Base-by-base conservation (phyloP, 257 asterid genomes). In the Ilex aquifolium region DNA sequence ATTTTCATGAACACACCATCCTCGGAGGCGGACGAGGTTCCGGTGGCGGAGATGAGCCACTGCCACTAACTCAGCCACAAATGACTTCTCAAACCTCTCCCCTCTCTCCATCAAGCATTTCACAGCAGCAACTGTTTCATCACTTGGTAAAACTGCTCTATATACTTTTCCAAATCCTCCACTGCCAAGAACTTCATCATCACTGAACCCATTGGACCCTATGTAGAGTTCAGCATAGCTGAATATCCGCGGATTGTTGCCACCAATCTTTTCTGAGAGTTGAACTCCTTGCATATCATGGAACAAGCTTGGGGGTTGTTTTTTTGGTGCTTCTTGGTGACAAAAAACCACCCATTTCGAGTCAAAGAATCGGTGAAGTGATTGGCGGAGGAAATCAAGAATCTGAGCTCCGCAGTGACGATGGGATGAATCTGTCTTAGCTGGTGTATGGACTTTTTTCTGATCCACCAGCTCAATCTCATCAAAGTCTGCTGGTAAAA, bases 41-140 rank as follows among this genome's bases (percentile, higher is more conserved):
- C 99, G 82, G 76, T 93, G 99, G 73, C 99, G 97, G 72, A 93
- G 96, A 71, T 90, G 96, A 42, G 99, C 99, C 73, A 92, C 99
- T 0, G 97, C 97, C 42, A 69, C 84, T 54, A 92, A 80, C 74
- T 92, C 99, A 11, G 99, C 99, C 62, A 77, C 76, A 81, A 92
- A 92, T 0, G 97, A 83, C 82, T 92, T 89, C 87, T 85, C 89
- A 62, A 92, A 83, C 5, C 70, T 54, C 56, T 87, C 94, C 0
- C 99, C 99, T 44, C 70, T 76, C 77, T 87, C 96, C 15, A 79
- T 80, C 78, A 92, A 51, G 75, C 99, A 87, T 72, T 92, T 92
- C 13, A 89, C 97, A 5, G 99, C 99, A 44, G 80, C 99, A 39
- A 68, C 72, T 17, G 87, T 85, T 13, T 91, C 93, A 49, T 92